phyloP scores from a whole-genome alignment of 495 filamentous ascomycete genomes.

The Amphirosellinia nigrospora region DNA sequence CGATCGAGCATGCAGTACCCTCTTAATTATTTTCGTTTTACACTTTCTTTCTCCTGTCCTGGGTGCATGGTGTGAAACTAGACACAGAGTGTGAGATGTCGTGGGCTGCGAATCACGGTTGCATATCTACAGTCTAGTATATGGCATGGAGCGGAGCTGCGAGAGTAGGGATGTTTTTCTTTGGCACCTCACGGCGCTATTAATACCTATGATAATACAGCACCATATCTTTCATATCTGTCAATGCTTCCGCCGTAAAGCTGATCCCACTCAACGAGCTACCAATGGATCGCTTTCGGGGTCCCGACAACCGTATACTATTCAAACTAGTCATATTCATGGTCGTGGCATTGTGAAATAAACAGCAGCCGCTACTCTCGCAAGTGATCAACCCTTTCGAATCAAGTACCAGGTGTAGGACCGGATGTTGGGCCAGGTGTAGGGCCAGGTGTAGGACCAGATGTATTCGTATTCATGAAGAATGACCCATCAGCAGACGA shows the following conservation, averaged over 20 bases:
- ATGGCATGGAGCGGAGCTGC: not conserved
- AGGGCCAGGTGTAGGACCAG: too few relatives aligned
- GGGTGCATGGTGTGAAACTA: not conserved
- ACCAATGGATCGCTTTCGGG: not conserved
- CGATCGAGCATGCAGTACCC: not conserved
- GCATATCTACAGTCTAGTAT: not conserved
- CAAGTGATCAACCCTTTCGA: not conserved
- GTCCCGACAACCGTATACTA: not conserved
- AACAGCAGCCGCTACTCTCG: not conserved
- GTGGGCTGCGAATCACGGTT: not conserved
- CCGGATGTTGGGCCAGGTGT: too few relatives aligned
- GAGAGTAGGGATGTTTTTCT: constrained; percentile 19
- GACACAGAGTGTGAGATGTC: not conserved
- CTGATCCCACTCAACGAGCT: not conserved
- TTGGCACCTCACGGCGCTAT: not conserved
- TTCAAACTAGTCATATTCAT: not conserved
- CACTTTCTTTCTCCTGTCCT: not conserved
- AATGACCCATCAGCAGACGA: constrained; percentile 36
- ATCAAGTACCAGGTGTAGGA: constrained; percentile 21
- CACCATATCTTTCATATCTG: not conserved
- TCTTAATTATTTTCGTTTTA: not conserved
- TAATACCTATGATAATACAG: constrained; percentile 21
- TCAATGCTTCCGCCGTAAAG: constrained; percentile 8
- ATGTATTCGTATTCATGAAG: constrained; percentile 32
- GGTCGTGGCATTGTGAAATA: not conserved